Base-by-base conservation (phyloP, 192 early-diverging fungal species). In the Rhizoclosmatium globosum region DNA sequence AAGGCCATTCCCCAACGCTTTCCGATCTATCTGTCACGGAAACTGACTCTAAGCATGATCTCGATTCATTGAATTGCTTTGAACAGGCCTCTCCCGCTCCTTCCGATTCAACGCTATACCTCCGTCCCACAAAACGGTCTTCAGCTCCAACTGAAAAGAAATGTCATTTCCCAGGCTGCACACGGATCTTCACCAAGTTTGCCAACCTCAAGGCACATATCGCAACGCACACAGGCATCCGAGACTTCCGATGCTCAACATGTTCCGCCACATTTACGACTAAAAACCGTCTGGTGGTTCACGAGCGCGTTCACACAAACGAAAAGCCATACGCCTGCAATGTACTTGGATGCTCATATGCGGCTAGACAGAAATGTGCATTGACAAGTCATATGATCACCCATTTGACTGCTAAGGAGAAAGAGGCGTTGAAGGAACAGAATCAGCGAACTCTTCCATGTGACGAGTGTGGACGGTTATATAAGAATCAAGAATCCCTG, bases 381-480 rank as follows among this genome's bases (percentile, higher is more conserved):
- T 38, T 72, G 23, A 23, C 21, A 2, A 15, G 56, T 17, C 70
- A 72, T 42, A 7, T 15, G 4, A 15, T 72, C 46, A 57, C 19
- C 7, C 70, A 72, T 42, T 39, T 72, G 47, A 31, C 17, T 11
- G 43, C 47, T 23, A 50, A 72, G 13, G 70, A 58, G 38, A 21
- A 44, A 23, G 17, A 57, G 47, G 43, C n/a, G 3, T 6, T 72
- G 9, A 17, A 31, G n/a, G 31, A 41, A 19, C n/a, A 38, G 19
- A 50, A 57, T 7, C 38, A 19, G n/a, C 48, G 57, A 31, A 31
- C n/a, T 9, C 7, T 72, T 59, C 53, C 53, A 9, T 72, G 70
- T 42, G 38, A 19, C 23, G 70, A 72, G 23, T 72, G 70, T 43
- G 70, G 70, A 31, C 70, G 70, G 4, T n/a, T 72, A 9, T 72